Percentiles rank a stretch among this genome's conserved stretches.
Conservation (phyloP, 1,284 basidiomycete genomes). For the Microbotryum intermedium region DNA sequence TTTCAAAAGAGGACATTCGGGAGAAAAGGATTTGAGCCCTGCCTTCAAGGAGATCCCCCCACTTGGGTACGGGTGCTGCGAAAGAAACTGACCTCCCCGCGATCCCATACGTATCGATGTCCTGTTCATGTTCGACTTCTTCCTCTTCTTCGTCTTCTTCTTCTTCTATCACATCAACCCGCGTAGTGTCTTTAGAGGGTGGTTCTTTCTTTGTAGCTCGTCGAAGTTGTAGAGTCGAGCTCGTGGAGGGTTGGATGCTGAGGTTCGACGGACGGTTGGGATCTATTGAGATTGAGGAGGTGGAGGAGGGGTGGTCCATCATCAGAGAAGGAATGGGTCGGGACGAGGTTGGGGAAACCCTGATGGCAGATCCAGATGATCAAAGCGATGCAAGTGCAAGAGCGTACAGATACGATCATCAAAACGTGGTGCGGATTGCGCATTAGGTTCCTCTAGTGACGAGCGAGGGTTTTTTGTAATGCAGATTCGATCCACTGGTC, state of each 20-base stretch:
- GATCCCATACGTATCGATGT: constrained; percentile 59
- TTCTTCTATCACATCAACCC: no score
- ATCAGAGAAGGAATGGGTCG: no score
- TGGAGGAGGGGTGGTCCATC: no score
- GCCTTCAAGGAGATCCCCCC: background rate
- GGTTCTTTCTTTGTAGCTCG: background rate
- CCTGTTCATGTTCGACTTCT: constrained; percentile 36
- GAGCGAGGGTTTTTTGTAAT: no score
- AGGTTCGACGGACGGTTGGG: constrained; percentile 16
- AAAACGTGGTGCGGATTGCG: no score
- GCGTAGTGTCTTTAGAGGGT: no score
- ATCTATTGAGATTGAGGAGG: background rate
- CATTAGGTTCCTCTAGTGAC: no score
- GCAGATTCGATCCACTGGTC: no score
- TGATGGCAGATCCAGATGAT: no score
- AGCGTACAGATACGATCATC: no score
- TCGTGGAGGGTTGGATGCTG: constrained; percentile 1
- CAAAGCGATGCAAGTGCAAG: no score
- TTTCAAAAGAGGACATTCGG: background rate
- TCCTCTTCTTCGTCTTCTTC: constrained; percentile 3
- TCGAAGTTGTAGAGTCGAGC: background rate
- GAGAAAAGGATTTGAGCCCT: background rate
- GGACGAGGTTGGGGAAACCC: no score
- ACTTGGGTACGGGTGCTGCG: background rate
- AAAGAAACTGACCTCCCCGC: constrained; percentile 53